These are phyloP conservation scores for Neonothopanus nambi DNA, from an alignment of 1,284 basidiomycete genomes.

Conservation along the genomic window DNA sequence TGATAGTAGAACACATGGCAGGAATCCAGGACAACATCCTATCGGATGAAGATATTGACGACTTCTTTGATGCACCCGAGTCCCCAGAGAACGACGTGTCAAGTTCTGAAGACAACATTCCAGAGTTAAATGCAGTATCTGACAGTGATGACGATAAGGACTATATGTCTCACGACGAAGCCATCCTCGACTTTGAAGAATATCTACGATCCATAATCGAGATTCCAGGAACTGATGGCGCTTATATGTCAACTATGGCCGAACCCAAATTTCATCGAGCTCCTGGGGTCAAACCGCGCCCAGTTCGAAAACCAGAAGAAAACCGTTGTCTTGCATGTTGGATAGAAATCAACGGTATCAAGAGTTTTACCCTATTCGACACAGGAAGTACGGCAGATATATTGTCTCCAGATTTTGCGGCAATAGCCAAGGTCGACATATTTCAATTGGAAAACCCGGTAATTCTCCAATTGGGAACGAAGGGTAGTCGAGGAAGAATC, in stretches of 20 bases:
- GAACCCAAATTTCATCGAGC: no score
- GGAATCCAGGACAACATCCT: no score
- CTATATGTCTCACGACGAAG: no score
- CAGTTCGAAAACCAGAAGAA: neutral
- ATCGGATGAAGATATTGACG: no score
- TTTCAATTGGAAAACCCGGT: conserved; percentile 21
- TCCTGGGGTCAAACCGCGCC: neutral
- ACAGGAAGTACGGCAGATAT: conserved; percentile 23
- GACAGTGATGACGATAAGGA: no score
- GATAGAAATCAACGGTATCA: conserved; percentile 15
- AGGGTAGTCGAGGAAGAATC: conserved; percentile 22
- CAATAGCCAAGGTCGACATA: neutral
- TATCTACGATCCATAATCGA: neutral
- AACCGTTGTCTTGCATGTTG: conserved; percentile 1
- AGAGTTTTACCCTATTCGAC: conserved; percentile 22
- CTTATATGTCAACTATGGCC: neutral
- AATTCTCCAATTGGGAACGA: conserved; percentile 22
- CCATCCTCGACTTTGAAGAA: neutral
- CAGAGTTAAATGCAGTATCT: no score
- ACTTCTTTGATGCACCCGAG: no score
- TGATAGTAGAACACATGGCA: no score
- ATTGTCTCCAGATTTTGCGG: conserved; percentile 19
- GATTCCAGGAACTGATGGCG: no score
- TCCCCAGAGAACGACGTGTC: no score
- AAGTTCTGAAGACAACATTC: no score